Conservation (phyloP, 2,329 filamentous ascomycete species). For the Sphaerulina musiva region DNA sequence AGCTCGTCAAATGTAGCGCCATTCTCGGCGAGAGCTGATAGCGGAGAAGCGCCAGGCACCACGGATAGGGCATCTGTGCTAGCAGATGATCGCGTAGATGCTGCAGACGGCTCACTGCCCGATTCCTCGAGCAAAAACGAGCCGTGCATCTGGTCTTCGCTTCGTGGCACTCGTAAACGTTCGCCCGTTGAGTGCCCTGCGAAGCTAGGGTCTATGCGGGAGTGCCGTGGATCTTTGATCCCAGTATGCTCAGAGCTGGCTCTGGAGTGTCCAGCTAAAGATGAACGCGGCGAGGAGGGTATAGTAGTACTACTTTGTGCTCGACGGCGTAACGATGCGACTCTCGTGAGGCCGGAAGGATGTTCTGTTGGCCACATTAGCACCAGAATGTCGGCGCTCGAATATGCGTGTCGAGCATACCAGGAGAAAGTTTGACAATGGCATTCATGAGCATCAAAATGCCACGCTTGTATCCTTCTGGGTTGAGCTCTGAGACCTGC, state of each 20-base stretch:
- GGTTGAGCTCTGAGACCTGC: slow-evolving; percentile 62
- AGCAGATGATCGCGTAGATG: slow-evolving; percentile 61
- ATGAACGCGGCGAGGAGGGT: slow-evolving; percentile 37
- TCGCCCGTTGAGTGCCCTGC: slow-evolving; percentile 25
- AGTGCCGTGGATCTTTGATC: slow-evolving; percentile 26
- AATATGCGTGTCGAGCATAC: slow-evolving; percentile 38
- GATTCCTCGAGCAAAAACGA: slow-evolving; percentile 65
- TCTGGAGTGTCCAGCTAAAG: slow-evolving; percentile 39
- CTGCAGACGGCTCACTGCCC: slow-evolving; percentile 50
- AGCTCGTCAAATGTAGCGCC: slow-evolving; percentile 49
- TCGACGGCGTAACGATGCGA: slow-evolving; percentile 35
- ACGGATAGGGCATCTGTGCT: slow-evolving; percentile 49
- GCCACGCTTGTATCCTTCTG: slow-evolving; percentile 68
- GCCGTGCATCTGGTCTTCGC: slow-evolving; percentile 43
- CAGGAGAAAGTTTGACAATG: slow-evolving; percentile 56
- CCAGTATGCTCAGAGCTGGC: slow-evolving; percentile 44
- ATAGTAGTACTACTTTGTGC: slow-evolving; percentile 42
- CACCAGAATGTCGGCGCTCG: background rate
- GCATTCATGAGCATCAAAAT: slow-evolving; percentile 68
- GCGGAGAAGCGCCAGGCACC: slow-evolving; percentile 14
- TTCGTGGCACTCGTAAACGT: slow-evolving; percentile 32
- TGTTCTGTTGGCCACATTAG: slow-evolving; percentile 1
- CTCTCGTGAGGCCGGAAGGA: slow-evolving; percentile 2
- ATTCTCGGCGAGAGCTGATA: slow-evolving; percentile 44
- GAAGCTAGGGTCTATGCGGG: slow-evolving; percentile 32